phyloP scores from a whole-genome alignment of 129 eudicot genomes.

The Ambrosia trifida region DNA sequence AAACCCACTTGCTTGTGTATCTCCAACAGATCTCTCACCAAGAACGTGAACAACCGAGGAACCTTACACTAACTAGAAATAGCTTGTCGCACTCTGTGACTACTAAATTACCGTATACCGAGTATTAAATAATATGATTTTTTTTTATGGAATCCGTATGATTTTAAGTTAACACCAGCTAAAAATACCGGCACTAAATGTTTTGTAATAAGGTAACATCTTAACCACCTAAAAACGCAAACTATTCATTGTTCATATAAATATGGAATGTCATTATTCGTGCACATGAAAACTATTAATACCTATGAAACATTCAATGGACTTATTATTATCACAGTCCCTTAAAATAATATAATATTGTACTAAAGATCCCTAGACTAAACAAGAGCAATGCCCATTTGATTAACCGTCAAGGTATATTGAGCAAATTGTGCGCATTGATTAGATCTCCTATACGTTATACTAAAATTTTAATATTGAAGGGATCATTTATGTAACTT shows the following conservation, averaged over 20 bases:
- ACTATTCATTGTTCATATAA: constrained; percentile 32
- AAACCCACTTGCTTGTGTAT: too few species aligned
- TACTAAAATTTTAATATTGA: background rate
- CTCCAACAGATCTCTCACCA: too few species aligned
- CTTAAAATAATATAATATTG: background rate
- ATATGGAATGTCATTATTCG: constrained; percentile 21
- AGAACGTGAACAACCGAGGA: too few species aligned
- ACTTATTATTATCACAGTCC: constrained; percentile 11
- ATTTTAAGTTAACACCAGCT: background rate
- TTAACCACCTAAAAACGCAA: constrained; percentile 36
- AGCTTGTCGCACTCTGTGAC: too few species aligned
- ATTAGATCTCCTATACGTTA: background rate
- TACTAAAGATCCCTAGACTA: constrained; percentile 6
- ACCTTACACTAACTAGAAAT: too few species aligned
- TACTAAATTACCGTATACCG: too few species aligned
- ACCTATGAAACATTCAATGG: constrained; percentile 27
- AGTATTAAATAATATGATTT: background rate
- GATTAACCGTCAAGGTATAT: background rate
- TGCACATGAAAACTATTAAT: constrained; percentile 22
- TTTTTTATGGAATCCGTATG: background rate
- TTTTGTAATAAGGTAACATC: constrained; percentile 6
- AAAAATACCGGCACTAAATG: background rate
- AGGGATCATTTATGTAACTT: constrained; percentile 29
- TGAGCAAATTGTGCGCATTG: background rate
- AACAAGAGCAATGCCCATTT: background rate